phyloP scores from a whole-genome alignment of 257 asterid species.

The Thymus quinquecostatus region DNA sequence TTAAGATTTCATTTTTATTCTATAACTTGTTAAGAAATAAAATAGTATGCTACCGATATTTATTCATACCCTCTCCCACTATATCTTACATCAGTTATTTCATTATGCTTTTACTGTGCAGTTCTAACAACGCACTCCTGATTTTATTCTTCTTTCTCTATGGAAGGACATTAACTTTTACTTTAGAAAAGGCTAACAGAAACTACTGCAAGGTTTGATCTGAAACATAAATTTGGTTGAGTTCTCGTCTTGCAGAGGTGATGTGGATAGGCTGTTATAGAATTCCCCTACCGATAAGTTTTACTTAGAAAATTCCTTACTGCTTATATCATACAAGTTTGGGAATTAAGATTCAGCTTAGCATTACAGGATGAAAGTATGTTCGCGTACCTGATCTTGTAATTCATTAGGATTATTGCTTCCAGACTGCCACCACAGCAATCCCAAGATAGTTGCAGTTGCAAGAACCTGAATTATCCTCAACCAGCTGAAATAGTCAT shows the following conservation, averaged over 20 bases:
- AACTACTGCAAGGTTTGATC: no score
- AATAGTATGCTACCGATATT: neutral
- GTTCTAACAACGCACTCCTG: neutral
- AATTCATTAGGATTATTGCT: slow-evolving; percentile 55
- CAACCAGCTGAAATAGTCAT: slow-evolving; percentile 92
- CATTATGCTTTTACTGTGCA: neutral
- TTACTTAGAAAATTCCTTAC: neutral
- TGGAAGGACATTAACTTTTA: neutral
- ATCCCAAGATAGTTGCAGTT: slow-evolving; percentile 81
- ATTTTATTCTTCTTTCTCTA: neutral
- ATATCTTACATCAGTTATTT: neutral
- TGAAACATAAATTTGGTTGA: neutral
- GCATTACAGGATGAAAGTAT: slow-evolving; percentile 17
- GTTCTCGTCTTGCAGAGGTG: neutral
- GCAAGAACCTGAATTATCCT: slow-evolving; percentile 88
- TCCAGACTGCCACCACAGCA: slow-evolving; percentile 96
- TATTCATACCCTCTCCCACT: neutral
- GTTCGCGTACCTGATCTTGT: slow-evolving; percentile 73
- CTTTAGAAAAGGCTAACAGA: neutral
- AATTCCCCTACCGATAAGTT: neutral
- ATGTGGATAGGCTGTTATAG: neutral
- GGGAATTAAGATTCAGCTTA: slow-evolving; percentile 9
- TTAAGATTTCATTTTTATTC: neutral
- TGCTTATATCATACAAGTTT: neutral
- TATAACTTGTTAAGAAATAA: neutral